A percentile compares a stretch with the other conserved stretches of the same genome.
Evolutionary conservation across 495 filamentous ascomycete genomes (phyloP).

Genomic region (Neurospora africana): DNA sequence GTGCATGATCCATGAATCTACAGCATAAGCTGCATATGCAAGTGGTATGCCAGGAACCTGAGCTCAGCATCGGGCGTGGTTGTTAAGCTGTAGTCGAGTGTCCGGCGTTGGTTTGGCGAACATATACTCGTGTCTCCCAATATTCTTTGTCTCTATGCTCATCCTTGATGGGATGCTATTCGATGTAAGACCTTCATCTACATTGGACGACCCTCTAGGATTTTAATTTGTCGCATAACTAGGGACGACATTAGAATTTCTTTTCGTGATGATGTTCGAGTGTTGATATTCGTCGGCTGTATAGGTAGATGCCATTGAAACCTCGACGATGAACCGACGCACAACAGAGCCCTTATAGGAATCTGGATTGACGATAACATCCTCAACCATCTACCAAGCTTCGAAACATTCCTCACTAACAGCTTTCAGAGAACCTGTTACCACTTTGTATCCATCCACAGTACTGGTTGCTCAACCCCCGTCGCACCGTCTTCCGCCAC

Average conservation of each 20-base stretch:
- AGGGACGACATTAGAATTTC: background rate
- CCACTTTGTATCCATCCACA: background rate
- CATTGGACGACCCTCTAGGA: background rate
- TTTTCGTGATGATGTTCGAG: background rate
- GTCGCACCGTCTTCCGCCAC: background rate
- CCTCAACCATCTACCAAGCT: background rate
- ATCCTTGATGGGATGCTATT: background rate
- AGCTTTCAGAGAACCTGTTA: background rate
- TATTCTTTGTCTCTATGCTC: background rate
- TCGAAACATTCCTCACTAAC: background rate
- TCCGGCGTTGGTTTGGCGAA: background rate
- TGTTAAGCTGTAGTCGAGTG: background rate
- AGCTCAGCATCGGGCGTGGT: background rate
- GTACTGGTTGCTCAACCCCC: background rate
- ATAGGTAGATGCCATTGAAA: background rate
- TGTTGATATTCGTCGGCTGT: background rate
- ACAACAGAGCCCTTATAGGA: background rate
- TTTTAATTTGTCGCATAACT: background rate
- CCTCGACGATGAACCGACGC: background rate
- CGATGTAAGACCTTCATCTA: background rate
- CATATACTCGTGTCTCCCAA: background rate
- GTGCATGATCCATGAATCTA: background rate
- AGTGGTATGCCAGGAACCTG: background rate
- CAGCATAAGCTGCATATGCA: background rate
- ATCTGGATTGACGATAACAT: background rate